phyloP scores from a whole-genome alignment of 2,329 filamentous ascomycete genomes.

The Celoporthe dispersa region DNA sequence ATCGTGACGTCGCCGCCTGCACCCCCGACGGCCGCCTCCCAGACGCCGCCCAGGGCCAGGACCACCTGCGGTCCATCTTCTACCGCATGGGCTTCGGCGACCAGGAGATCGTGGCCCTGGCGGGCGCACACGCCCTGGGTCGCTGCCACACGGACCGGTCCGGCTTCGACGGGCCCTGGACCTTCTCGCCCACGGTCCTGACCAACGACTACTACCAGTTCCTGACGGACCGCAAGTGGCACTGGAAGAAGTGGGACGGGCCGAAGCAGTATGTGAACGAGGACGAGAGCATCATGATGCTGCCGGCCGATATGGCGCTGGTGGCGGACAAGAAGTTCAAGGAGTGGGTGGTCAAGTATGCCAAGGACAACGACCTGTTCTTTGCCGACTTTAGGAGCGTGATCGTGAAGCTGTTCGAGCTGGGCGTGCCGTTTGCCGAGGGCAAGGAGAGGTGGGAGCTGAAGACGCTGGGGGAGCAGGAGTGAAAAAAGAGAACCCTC shows the following conservation, averaged over 20 bases:
- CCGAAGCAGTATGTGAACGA: slow-evolving; percentile 88
- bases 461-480: slow-evolving; percentile 57
- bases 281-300: slow-evolving; percentile 92
- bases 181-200: slow-evolving; percentile 86
- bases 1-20: slow-evolving; percentile 81
- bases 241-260: slow-evolving; percentile 88
- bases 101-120: slow-evolving; percentile 90
- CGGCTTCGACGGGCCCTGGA: slow-evolving; percentile 89
- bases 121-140: slow-evolving; percentile 84
- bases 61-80: slow-evolving; percentile 91
- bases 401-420: slow-evolving; percentile 83
- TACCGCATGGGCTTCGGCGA: slow-evolving; percentile 98
- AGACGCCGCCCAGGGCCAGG: slow-evolving; percentile 73
- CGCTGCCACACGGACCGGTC: slow-evolving; percentile 89
- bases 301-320: slow-evolving; percentile 88
- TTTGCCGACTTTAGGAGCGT: slow-evolving; percentile 90
- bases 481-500: background rate
- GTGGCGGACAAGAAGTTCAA: slow-evolving; percentile 88
- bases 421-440: slow-evolving; percentile 85
- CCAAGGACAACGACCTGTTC: slow-evolving; percentile 87
- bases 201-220: slow-evolving; percentile 96
- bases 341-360: slow-evolving; percentile 81
- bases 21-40: slow-evolving; percentile 86
- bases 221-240: slow-evolving; percentile 90
- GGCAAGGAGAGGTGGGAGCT: slow-evolving; percentile 65